Percentiles rank a stretch among this genome's conserved stretches.
Evolutionary conservation across 495 filamentous ascomycete genomes (phyloP).

Genomic region (Chlorociboria aeruginascens): DNA sequence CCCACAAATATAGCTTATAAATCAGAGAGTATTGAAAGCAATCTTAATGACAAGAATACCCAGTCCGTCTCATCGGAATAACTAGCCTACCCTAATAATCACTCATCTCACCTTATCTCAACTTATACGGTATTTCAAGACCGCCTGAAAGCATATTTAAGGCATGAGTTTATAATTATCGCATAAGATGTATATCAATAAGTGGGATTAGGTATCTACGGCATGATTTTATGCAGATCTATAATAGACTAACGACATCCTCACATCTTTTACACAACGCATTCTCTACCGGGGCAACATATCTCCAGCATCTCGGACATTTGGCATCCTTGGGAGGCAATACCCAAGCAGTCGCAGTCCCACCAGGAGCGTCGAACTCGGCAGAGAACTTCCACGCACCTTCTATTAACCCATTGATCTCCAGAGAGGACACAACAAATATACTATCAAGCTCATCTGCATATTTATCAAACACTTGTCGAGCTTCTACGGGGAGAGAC

Average conservation of each 20-base stretch:
- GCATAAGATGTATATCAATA: too few species aligned
- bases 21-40: too few species aligned
- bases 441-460: constrained; percentile 53
- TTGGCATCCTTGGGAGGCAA: constrained; percentile 56
- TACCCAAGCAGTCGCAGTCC: constrained; percentile 38
- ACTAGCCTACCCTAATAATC: too few species aligned
- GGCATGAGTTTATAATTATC: too few species aligned
- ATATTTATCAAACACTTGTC: constrained; percentile 37
- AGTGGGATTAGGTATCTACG: too few species aligned
- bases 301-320: constrained; percentile 84
- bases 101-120: too few species aligned
- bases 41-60: too few species aligned
- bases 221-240: neutral
- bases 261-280: constrained; percentile 64
- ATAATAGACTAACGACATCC: constrained; percentile 37
- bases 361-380: constrained; percentile 39
- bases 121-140: too few species aligned
- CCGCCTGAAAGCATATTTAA: too few species aligned
- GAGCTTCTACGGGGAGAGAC: constrained; percentile 15
- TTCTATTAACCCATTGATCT: constrained; percentile 25
- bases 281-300: constrained; percentile 45
- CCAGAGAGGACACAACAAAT: constrained; percentile 66
- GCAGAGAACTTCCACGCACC: constrained; percentile 42
- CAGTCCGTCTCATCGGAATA: too few species aligned
- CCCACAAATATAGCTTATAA: too few species aligned